Evolutionary conservation across 768 basidiomycete species (phyloP).

Genomic region (Collybiopsis confluens): DNA sequence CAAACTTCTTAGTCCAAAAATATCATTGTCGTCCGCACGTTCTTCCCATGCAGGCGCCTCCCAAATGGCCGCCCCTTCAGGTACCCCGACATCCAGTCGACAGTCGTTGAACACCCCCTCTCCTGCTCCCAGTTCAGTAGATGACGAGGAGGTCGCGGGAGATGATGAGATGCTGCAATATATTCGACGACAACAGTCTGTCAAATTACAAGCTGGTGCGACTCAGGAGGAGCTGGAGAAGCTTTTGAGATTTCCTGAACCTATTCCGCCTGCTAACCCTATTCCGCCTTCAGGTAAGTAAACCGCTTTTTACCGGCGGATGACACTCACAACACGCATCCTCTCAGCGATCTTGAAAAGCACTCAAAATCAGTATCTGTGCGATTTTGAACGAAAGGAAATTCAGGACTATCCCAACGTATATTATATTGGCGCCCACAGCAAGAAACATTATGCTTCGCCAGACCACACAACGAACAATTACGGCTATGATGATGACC

Average conservation of each 20-base stretch:
- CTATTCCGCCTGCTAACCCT: slow-evolving; percentile 64
- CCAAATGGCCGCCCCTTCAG: slow-evolving; percentile 49
- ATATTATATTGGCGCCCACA: slow-evolving; percentile 76
- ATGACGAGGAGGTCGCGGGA: slow-evolving; percentile 83
- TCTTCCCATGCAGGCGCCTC: slow-evolving; percentile 46
- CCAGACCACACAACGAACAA: slow-evolving; percentile 76
- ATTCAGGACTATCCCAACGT: slow-evolving; percentile 82
- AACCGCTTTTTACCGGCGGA: too few species aligned
- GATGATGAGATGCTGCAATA: slow-evolving; percentile 98
- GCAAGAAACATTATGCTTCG: slow-evolving; percentile 80
- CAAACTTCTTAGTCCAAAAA: slow-evolving; percentile 78
- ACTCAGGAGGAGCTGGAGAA: slow-evolving; percentile 86
- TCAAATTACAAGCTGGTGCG: slow-evolving; percentile 78
- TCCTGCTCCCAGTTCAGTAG: slow-evolving; percentile 69
- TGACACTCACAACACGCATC: too few species aligned
- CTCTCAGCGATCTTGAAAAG: slow-evolving; percentile 60
- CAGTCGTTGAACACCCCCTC: slow-evolving; percentile 83
- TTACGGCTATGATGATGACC: slow-evolving; percentile 95
- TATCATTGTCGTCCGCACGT: slow-evolving; percentile 55
- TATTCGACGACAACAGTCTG: slow-evolving; percentile 84
- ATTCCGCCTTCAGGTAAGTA: slow-evolving; percentile 67
- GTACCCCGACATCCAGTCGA: slow-evolving; percentile 65
- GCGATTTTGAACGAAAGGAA: slow-evolving; percentile 87
- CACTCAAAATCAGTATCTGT: slow-evolving; percentile 65
- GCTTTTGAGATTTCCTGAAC: slow-evolving; percentile 90